phyloP scores from a whole-genome alignment of 331 rosid species.

The Telfairia occidentalis region DNA sequence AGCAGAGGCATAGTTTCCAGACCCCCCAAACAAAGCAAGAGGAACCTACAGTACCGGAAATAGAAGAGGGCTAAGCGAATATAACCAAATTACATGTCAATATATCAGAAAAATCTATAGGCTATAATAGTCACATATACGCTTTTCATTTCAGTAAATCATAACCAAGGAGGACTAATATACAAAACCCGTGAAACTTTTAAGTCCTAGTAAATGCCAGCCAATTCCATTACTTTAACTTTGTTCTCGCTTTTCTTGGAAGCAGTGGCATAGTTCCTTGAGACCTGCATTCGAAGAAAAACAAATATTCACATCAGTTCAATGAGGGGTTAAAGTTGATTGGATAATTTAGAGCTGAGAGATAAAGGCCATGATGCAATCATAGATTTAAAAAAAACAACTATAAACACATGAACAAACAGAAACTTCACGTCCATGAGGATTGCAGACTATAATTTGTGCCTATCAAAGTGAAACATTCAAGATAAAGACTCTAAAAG shows the following conservation, averaged over 20 bases:
- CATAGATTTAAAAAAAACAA: neutral
- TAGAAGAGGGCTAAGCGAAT: neutral
- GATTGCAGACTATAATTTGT: neutral
- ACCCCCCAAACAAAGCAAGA: conserved; percentile 64
- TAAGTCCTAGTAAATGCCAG: neutral
- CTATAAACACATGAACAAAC: neutral
- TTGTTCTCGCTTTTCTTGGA: conserved; percentile 38
- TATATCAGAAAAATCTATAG: neutral
- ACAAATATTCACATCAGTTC: conserved; percentile 7
- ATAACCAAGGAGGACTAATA: neutral
- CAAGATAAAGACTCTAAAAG: neutral
- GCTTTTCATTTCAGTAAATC: neutral
- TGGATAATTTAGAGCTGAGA: neutral
- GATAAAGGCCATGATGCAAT: neutral
- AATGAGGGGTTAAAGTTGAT: neutral
- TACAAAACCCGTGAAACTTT: neutral
- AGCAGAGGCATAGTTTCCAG: conserved; percentile 92
- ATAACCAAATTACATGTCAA: neutral
- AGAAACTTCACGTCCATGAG: neutral
- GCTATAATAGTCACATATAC: neutral
- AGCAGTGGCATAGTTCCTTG: conserved; percentile 41
- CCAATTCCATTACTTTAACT: conserved; percentile 35
- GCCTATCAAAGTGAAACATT: neutral
- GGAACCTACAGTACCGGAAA: conserved; percentile 48
- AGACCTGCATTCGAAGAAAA: conserved; percentile 34